Evolutionary conservation across 257 asterid genomes (phyloP), one percentile per base, ranked within the genome.

Genomic region (Gynochthodes officinalis): DNA sequence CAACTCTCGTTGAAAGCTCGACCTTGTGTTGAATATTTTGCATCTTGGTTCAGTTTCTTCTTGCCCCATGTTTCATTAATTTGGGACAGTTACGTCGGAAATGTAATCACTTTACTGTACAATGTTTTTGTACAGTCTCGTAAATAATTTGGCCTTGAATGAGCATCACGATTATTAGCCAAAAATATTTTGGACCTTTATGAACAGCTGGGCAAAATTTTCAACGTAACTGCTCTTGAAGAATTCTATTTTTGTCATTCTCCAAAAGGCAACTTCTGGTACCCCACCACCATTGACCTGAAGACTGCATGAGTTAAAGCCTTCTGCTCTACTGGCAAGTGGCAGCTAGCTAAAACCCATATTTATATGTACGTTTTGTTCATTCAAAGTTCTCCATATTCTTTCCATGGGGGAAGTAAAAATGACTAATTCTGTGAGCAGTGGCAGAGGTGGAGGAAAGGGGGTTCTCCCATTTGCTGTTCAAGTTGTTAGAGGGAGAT

Each of bases 401-500:
- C 8, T 37, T 3, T 37, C 23, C 7, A 50, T 25, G 57, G 64
- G 35, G 25, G 57, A 40, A 53, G 16, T 23, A 69, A 59, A 25
- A 64, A 53, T 73, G 66, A 19, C 44, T 1, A 64, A 33, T 48
- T 3, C 46, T 19, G 35, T 5, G 44, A 16, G 37, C 69, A 59
- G 32, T 33, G 58, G 16, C 49, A 18, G 10, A 11, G 46, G 76
- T 37, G 55, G 79, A 16, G 32, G 58, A 43, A 54, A 64, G 12
- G 74, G 73, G 30, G 77, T 53, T 8, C 55, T 82, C 39, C 48
- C 76, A 16, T 87, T 88, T 67, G 73, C 82, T 1, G 68, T 59
- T 25, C 89, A 87, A 76, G 81, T 91, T 12, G 14, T 89, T 44
- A 79, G 82, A 28, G 97, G 96, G 19, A 76, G 96, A 63, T 91